Evolutionary conservation across 257 asterid species (phyloP).

Genomic region (Capsicum baccatum): DNA sequence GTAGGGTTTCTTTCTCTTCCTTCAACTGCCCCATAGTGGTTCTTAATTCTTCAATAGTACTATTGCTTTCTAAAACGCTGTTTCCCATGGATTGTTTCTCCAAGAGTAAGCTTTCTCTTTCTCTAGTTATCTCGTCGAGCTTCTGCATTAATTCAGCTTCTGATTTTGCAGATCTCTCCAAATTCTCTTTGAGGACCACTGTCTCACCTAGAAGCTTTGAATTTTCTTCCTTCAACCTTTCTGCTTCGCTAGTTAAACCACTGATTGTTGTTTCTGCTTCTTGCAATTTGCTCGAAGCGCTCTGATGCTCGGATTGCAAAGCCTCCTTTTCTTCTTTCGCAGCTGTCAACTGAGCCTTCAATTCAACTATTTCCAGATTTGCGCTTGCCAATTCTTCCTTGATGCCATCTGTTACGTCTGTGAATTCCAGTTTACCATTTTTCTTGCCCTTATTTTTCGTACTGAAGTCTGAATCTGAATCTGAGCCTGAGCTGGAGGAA

Average conservation of each 20-base stretch:
- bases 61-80: conserved; percentile 54
- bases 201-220: conserved; percentile 50
- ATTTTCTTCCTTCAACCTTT: conserved; percentile 50
- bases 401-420: conserved; percentile 41
- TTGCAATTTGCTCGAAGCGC: conserved; percentile 47
- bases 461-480: conserved; percentile 65
- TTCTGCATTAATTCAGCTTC: conserved; percentile 62
- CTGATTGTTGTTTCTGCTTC: conserved; percentile 55
- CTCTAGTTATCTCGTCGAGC: conserved; percentile 47
- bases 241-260: conserved; percentile 52
- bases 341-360: conserved; percentile 54
- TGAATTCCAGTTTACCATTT: conserved; percentile 53
- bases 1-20: conserved; percentile 50
- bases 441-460: conserved; percentile 47
- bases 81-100: conserved; percentile 49
- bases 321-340: conserved; percentile 65
- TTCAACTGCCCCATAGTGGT: conserved; percentile 40
- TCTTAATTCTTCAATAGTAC: conserved; percentile 48
- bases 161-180: conserved; percentile 50
- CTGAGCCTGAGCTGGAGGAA: conserved; percentile 73
- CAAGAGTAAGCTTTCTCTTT: conserved; percentile 39
- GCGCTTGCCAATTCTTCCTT: conserved; percentile 64
- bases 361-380: conserved; percentile 59
- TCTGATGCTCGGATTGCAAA: conserved; percentile 46
- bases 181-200: conserved; percentile 46